Conservation (phyloP, 2,329 filamentous ascomycete species). For the Dryadomyces quercus-mongolicae region DNA sequence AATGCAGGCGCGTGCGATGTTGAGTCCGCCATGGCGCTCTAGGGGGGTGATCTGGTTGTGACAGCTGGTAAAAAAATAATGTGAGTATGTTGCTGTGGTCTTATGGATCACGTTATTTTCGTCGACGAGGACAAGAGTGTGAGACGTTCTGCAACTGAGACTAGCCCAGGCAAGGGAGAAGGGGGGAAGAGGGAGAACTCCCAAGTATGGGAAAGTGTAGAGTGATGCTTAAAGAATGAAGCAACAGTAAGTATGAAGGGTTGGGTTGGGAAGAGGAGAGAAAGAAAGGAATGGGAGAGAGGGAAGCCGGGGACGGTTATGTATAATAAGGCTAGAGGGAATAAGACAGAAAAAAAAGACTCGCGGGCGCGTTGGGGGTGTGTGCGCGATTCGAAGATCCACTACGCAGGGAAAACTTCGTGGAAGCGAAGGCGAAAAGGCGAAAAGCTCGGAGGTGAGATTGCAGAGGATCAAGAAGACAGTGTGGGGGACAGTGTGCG, state of each 20-base stretch:
- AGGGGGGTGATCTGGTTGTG: neutral
- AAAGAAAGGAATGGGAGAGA: neutral
- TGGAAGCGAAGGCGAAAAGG: neutral
- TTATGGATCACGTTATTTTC: neutral
- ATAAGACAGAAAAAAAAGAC: neutral
- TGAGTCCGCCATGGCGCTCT: conserved; percentile 39
- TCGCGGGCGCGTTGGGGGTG: conserved; percentile 7
- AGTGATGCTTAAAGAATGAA: conserved; percentile 1
- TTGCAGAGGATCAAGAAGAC: neutral
- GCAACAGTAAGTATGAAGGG: neutral
- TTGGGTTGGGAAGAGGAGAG: conserved; percentile 1
- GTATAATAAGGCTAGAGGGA: conserved; percentile 6
- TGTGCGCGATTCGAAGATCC: conserved; percentile 1
- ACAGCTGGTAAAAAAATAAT: neutral
- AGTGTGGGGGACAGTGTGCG: conserved; percentile 1
- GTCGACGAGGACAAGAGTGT: neutral
- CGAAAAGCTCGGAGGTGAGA: neutral
- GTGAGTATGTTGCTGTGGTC: neutral
- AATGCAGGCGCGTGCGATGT: conserved; percentile 42
- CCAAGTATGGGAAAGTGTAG: neutral
- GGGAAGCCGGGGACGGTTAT: conserved; percentile 1
- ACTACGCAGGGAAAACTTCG: neutral
- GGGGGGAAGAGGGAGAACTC: conserved; percentile 1
- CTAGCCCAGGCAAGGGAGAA: conserved; percentile 3
- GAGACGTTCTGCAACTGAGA: conserved; percentile 9